phyloP scores from a whole-genome alignment of 345 rosid genomes.

The Eutrema japonicum region DNA sequence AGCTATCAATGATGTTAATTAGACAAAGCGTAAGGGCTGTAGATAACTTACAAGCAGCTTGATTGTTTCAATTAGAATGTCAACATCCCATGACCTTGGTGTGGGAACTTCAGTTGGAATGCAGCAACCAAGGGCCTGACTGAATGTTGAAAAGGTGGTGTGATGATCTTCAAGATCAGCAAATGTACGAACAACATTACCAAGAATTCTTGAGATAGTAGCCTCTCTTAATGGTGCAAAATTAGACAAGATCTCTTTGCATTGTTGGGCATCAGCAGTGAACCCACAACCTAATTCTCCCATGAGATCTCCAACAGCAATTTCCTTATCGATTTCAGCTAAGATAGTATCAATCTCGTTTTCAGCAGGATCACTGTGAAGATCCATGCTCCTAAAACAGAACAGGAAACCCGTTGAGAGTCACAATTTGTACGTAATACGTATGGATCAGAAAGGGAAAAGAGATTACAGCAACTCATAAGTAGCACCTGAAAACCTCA shows the following conservation, averaged over 20 bases:
- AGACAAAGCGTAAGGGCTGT: background rate
- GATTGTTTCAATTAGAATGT: slow-evolving; percentile 69
- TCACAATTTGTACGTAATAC: slow-evolving; percentile 1
- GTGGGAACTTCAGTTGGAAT: slow-evolving; percentile 47
- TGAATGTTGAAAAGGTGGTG: slow-evolving; percentile 66
- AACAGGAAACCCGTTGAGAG: slow-evolving; percentile 25
- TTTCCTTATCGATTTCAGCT: slow-evolving; percentile 86
- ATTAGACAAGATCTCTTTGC: slow-evolving; percentile 74
- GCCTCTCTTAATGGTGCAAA: slow-evolving; percentile 75
- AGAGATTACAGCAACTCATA: slow-evolving; percentile 14
- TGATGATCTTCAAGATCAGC: slow-evolving; percentile 41
- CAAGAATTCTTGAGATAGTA: slow-evolving; percentile 70
- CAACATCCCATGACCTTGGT: slow-evolving; percentile 73
- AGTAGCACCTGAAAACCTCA: slow-evolving; percentile 61
- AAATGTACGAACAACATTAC: slow-evolving; percentile 57
- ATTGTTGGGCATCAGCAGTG: slow-evolving; percentile 69
- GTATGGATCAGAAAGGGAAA: background rate
- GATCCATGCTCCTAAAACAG: slow-evolving; percentile 55
- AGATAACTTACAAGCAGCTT: slow-evolving; percentile 70
- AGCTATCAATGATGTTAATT: background rate
- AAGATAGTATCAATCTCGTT: slow-evolving; percentile 77
- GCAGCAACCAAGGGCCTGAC: slow-evolving; percentile 69
- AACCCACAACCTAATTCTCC: slow-evolving; percentile 90
- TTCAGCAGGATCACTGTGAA: slow-evolving; percentile 50
- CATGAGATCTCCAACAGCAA: slow-evolving; percentile 72